Evolutionary conservation across 129 eudicot genomes (phyloP).

Genomic region (Apium graveolens): DNA sequence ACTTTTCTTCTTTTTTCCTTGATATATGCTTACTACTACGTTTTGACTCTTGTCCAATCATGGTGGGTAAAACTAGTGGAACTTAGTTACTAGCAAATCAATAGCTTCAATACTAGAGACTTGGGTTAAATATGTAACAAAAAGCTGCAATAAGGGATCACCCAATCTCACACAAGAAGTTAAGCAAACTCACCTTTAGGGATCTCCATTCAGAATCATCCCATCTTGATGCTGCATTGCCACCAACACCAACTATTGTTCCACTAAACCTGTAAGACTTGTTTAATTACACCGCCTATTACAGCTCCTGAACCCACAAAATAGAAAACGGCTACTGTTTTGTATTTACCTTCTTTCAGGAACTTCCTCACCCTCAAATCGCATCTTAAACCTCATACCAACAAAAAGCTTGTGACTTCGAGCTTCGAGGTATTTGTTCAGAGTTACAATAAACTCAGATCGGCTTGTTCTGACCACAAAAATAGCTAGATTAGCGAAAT

Average conservation of each 20-base stretch:
- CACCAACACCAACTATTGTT: slow-evolving; percentile 85
- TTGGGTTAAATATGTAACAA: neutral
- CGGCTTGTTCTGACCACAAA: slow-evolving; percentile 70
- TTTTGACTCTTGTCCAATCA: neutral
- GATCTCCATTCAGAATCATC: slow-evolving; percentile 94
- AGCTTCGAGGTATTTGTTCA: slow-evolving; percentile 88
- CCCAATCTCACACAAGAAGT: neutral
- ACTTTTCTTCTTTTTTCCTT: neutral
- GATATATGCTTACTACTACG: neutral
- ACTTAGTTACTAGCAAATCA: neutral
- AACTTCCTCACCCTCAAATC: slow-evolving; percentile 85
- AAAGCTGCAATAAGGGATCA: neutral
- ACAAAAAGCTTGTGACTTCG: slow-evolving; percentile 59
- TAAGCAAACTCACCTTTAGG: slow-evolving; percentile 47
- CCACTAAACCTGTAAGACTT: slow-evolving; percentile 76
- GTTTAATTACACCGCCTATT: neutral
- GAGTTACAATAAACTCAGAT: slow-evolving; percentile 74
- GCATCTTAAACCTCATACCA: slow-evolving; percentile 92
- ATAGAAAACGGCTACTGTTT: neutral
- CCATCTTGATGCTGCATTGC: slow-evolving; percentile 66
- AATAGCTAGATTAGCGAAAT: slow-evolving; percentile 6
- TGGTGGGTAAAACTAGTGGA: neutral
- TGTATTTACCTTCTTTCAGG: slow-evolving; percentile 78
- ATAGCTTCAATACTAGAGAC: neutral
- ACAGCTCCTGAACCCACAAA: slow-evolving; percentile 6